Evolutionary conservation across 129 eudicot species (phyloP), one percentile per base, ranked within the genome.

Genomic region (Centrapalus pauciflorus): DNA sequence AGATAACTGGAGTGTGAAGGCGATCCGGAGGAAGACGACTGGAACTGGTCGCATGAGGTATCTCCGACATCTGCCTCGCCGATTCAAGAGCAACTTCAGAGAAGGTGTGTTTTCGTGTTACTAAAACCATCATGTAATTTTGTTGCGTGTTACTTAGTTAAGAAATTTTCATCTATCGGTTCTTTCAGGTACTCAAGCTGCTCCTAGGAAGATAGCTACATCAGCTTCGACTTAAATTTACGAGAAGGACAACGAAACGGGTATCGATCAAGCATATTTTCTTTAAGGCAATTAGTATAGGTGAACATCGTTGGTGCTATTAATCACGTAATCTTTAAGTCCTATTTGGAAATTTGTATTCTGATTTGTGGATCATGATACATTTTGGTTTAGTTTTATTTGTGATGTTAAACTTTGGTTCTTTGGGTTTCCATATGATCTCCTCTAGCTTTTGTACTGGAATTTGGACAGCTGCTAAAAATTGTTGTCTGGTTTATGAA

Each of bases 41-140:
- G 90, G 90, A 41, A 84, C 86, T 32, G 90, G 90, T 25, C 84
- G 90, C 8, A 84, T 84, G 90, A 84, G 84, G 82, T 78, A 84
- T 56, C 77, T 84, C 9, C 90, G 90, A 46, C 32, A 84, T 75
- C 61, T 81, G 26, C 90, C 90, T 24, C 78, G 86, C 25, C 66
- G 86, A 35, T 84, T 84, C 82, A 84, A 84, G 84, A 77, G 79
- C 67, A 70, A 70, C 24, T 84, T 84, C 73, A 84, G 84, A 72
- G 90, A 84, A 78, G 86, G 90, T 84, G 29, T 13, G 73, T 10
- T 29, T 4, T 37, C 16, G 7, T 32, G 30, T 28, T 56, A 28
- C 21, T 1, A 27, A 7, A n/a, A 49, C 34, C 25, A 4, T 7
- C 12, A 3, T 41, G 13, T 14, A 24, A n/a, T 23, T 56, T 33